phyloP scores from a whole-genome alignment of 1,139 yeast genomes.

The Blastobotrys ciferrii region DNA sequence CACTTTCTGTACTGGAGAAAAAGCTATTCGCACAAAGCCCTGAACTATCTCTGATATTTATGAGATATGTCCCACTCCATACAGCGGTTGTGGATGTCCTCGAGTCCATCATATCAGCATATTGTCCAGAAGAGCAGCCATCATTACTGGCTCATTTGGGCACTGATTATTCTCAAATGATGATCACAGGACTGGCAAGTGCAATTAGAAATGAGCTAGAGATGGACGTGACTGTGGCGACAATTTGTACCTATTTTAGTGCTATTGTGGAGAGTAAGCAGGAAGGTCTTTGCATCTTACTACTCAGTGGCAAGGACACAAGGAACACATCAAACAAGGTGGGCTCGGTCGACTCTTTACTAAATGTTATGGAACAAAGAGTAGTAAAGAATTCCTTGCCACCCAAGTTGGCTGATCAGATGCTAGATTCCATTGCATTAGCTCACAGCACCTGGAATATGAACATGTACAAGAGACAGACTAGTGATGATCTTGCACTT shows the following conservation, averaged over 20 bases:
- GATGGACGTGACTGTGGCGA: slow-evolving; percentile 53
- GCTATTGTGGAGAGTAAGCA: slow-evolving; percentile 69
- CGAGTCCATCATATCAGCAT: slow-evolving; percentile 61
- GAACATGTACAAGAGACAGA: slow-evolving; percentile 9
- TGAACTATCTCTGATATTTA: slow-evolving; percentile 57
- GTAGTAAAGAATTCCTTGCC: slow-evolving; percentile 40
- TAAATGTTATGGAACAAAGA: slow-evolving; percentile 59
- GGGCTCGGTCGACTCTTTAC: slow-evolving; percentile 39
- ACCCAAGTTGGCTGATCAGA: slow-evolving; percentile 23
- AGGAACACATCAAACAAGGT: slow-evolving; percentile 34
- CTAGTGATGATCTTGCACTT: slow-evolving; percentile 6
- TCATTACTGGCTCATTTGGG: slow-evolving; percentile 83
- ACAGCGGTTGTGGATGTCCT: slow-evolving; percentile 55
- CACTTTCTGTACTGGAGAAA: slow-evolving; percentile 65
- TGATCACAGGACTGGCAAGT: slow-evolving; percentile 56
- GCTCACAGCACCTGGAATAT: slow-evolving; percentile 38
- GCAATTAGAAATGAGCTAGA: slow-evolving; percentile 64
- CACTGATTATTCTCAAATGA: slow-evolving; percentile 53
- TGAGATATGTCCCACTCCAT: slow-evolving; percentile 49
- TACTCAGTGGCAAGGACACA: slow-evolving; percentile 68
- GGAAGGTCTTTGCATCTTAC: slow-evolving; percentile 78
- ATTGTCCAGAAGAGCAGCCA: slow-evolving; percentile 59
- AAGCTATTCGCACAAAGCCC: slow-evolving; percentile 57
- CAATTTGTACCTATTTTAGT: slow-evolving; percentile 70
- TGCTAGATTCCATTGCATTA: slow-evolving; percentile 34